These are phyloP conservation scores for Carex parvula DNA, from an alignment of 176 grass and related monocot genomes.

Conservation along the genomic window DNA sequence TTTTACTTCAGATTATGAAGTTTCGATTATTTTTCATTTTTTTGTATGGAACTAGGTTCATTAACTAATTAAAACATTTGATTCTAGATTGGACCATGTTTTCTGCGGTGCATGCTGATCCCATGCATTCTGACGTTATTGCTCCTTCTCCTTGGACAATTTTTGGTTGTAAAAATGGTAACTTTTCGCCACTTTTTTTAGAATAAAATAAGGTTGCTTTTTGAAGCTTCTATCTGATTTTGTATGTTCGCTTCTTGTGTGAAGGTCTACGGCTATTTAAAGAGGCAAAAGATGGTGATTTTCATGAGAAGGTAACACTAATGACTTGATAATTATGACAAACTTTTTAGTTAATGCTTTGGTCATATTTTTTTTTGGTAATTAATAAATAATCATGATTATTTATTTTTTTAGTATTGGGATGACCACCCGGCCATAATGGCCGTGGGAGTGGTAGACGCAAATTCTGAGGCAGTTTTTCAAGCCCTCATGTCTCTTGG, in stretches of 20 bases:
- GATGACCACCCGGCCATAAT: conserved; percentile 98
- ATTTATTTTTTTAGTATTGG: conserved; percentile 64
- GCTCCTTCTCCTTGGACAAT: conserved; percentile 94
- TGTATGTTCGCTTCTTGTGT: conserved; percentile 9
- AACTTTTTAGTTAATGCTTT: neutral
- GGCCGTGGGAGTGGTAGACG: conserved; percentile 93
- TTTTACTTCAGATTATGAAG: conserved; percentile 3
- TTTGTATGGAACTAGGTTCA: neutral
- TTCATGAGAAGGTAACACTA: conserved; percentile 55
- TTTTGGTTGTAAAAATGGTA: conserved; percentile 92
- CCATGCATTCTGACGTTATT: conserved; percentile 84
- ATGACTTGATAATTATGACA: conserved; percentile 10
- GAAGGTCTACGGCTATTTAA: conserved; percentile 91
- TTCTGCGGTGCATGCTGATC: conserved; percentile 70
- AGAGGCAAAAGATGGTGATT: conserved; percentile 81
- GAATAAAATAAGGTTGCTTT: neutral
- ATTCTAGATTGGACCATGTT: conserved; percentile 93
- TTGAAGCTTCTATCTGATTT: conserved; percentile 19
- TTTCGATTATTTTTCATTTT: neutral
- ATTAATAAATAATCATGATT: conserved; percentile 22
- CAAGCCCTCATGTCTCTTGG: conserved; percentile 92
- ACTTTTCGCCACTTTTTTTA: conserved; percentile 20
- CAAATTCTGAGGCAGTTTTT: conserved; percentile 77
- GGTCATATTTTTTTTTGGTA: neutral
- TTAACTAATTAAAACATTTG: neutral